Evolutionary conservation across 2,329 filamentous ascomycete species (phyloP).

Genomic region (Cryphonectria carpinicola): DNA sequence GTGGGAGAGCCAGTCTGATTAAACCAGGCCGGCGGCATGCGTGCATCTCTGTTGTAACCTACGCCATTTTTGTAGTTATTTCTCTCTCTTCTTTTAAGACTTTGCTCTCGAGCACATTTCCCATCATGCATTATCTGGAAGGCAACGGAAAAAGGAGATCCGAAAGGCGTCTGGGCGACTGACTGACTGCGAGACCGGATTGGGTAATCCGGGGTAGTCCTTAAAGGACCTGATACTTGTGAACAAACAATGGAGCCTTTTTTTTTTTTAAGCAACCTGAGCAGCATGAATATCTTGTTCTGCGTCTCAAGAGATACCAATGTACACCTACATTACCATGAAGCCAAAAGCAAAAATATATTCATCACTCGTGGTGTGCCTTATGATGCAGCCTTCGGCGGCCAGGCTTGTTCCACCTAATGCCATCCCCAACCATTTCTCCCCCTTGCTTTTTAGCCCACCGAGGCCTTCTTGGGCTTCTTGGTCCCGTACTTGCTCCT

Average conservation of each 20-base stretch:
- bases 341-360: background rate
- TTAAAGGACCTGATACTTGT: constrained; percentile 14
- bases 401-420: background rate
- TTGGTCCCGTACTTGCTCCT: constrained; percentile 98
- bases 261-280: background rate
- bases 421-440: constrained; percentile 3
- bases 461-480: constrained; percentile 86
- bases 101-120: constrained; percentile 9
- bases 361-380: background rate
- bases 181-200: constrained; percentile 16
- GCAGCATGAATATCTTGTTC: background rate
- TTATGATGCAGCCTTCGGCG: background rate
- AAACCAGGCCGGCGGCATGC: constrained; percentile 28
- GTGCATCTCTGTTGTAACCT: constrained; percentile 17
- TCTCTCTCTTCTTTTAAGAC: background rate
- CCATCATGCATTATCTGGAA: constrained; percentile 18
- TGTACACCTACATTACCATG: constrained; percentile 2
- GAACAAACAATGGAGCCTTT: background rate
- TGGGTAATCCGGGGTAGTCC: constrained; percentile 17
- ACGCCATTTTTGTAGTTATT: constrained; percentile 10
- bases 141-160: constrained; percentile 16
- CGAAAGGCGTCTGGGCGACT: constrained; percentile 24
- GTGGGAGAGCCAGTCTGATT: constrained; percentile 72
- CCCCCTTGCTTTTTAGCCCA: constrained; percentile 41
- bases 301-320: background rate